phyloP scores from a whole-genome alignment of 2,329 filamentous ascomycete species.

The Hymenoscyphus fraxineus region DNA sequence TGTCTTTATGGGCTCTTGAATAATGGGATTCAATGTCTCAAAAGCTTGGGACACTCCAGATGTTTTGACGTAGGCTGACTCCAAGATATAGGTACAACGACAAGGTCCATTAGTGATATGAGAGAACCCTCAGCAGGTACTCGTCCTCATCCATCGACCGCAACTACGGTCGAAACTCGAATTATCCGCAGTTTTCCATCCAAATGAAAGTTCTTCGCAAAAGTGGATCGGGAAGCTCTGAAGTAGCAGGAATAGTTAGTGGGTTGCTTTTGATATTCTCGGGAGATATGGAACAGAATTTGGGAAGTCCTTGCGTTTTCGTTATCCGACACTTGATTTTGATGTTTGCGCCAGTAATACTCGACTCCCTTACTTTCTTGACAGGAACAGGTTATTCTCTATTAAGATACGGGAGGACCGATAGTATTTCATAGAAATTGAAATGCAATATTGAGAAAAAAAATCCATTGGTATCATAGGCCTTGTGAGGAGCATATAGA shows the following conservation, averaged over 20 bases:
- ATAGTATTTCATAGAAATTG: background rate
- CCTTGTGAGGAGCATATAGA: background rate
- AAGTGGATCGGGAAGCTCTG: background rate
- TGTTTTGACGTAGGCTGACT: background rate
- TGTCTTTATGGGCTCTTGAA: background rate
- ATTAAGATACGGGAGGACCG: background rate
- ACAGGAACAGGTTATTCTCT: background rate
- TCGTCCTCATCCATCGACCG: background rate
- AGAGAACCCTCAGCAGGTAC: background rate
- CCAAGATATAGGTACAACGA: background rate
- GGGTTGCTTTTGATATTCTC: background rate
- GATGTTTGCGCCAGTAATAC: background rate
- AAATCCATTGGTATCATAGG: background rate
- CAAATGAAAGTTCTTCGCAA: background rate
- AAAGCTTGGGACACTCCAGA: background rate
- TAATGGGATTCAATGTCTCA: background rate
- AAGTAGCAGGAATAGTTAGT: background rate
- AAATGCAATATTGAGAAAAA: slow-evolving; percentile 1
- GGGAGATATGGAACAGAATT: background rate
- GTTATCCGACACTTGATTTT: background rate
- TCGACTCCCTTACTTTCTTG: background rate
- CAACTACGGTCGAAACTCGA: background rate
- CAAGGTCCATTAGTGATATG: background rate
- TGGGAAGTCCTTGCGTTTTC: slow-evolving; percentile 1
- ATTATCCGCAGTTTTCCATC: background rate